Conservation (phyloP, 768 basidiomycete species). For the Tricholoma matsutake region DNA sequence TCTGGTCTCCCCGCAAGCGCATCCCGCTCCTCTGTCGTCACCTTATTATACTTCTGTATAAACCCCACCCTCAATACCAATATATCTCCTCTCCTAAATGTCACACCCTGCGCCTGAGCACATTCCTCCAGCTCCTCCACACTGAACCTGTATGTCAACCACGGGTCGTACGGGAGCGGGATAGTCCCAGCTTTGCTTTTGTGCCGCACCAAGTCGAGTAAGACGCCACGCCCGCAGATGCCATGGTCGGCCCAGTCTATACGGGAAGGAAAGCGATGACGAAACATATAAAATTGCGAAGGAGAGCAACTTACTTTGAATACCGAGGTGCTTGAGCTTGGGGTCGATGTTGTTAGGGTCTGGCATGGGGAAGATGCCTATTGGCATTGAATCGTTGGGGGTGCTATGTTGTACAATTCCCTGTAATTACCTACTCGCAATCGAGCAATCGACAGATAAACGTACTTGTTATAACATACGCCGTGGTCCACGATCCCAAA, state of each 20-base stretch:
- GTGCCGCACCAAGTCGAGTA: slow-evolving; percentile 60
- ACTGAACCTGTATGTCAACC: slow-evolving; percentile 50
- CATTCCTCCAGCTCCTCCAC: slow-evolving; percentile 56
- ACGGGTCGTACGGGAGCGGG: slow-evolving; percentile 59
- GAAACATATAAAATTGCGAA: not conserved
- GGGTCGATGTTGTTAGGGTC: slow-evolving; percentile 49
- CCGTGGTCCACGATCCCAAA: slow-evolving; percentile 50
- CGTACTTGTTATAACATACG: slow-evolving; percentile 63
- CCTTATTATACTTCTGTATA: slow-evolving; percentile 50
- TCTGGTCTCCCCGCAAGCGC: slow-evolving; percentile 40
- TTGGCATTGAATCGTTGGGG: slow-evolving; percentile 38
- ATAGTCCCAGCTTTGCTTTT: slow-evolving; percentile 36
- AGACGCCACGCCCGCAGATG: slow-evolving; percentile 64
- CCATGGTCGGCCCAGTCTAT: slow-evolving; percentile 71
- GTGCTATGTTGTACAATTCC: slow-evolving; percentile 30
- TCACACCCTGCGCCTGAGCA: slow-evolving; percentile 55
- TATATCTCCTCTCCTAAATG: slow-evolving; percentile 58
- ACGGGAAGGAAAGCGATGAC: slow-evolving; percentile 3
- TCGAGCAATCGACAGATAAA: not conserved
- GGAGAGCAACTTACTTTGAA: slow-evolving; percentile 56
- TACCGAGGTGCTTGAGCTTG: slow-evolving; percentile 49
- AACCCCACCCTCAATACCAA: slow-evolving; percentile 60
- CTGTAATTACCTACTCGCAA: not conserved
- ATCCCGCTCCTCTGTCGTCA: slow-evolving; percentile 42
- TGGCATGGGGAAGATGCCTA: slow-evolving; percentile 44